Base-by-base conservation (phyloP, 106 monocot species). In the Acanthochlamys bracteata region DNA sequence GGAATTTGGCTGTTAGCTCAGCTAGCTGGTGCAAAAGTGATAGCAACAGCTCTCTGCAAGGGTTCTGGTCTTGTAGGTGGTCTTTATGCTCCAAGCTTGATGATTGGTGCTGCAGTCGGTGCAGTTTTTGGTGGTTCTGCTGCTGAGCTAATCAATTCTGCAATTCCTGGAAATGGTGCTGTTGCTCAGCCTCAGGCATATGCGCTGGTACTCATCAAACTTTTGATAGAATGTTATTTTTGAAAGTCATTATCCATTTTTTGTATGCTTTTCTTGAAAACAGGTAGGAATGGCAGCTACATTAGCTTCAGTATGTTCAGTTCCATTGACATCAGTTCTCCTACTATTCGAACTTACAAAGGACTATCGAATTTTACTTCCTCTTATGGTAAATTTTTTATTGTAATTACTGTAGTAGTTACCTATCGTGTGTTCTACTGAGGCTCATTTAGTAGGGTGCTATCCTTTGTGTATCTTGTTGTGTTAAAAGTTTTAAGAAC, bases 241-340 rank as follows among this genome's bases (percentile, higher is more conserved):
- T 24, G 59, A 49, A 46, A 27, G 4, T 66, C 20, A 53, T 51
- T 6, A n/a, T 57, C 17, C 16, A 10, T 20, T 2, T 39, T 10
- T 24, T 46, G 25, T 25, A 20, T 21, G 16, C 42, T 68, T 72
- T 42, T 42, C 60, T 41, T 11, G 24, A 25, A 27, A 77, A 33
- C 67, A 98, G 96, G 96, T 98, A 67, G 96, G 96, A 61, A 98
- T 98, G 96, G 96, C 96, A 73, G 96, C 96, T 46, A 98, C 88
- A 10, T 67, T 98, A 52, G 96, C 96, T 74, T 98, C 96, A 59
- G 91, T 98, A 68, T 98, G 96, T 75, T 98, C 96, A 69, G 96
- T 98, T 78, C 96, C 96, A 17, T 77, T 98, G 67, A 98, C 96
- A 54, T 98, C 96, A 65, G 96, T 98, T 19, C 69, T 98, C 41